Evolutionary conservation across 331 rosid genomes (phyloP), one percentile per base, ranked within the genome.

Genomic region (Prunus yedoensis): DNA sequence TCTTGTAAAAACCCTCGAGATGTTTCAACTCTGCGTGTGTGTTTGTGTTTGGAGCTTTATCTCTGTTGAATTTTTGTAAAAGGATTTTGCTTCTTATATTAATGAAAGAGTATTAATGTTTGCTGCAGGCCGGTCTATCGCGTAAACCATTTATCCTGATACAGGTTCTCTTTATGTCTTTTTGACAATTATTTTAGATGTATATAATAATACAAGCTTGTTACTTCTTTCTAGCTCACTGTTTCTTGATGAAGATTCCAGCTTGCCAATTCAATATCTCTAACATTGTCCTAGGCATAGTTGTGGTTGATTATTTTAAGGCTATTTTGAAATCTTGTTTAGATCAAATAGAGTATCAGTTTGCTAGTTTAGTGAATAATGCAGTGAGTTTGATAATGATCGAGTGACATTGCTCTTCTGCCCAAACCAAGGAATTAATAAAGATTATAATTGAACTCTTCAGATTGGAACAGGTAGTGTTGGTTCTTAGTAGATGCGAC

Each of bases 41-140:
- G 0, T 10, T 6, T 27, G 11, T 46, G 46, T 41, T 58, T 7
- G 17, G 18, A 70, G 65, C 57, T 62, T 54, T 43, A 20, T 71
- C 21, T 20, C 8, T 71, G 66, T 49, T 1, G 28, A 71, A 46
- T 21, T 41, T 23, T 10, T n/a, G 43, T 80, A 20, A 5, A 14
- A 71, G 54, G 54, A 59, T 51, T 56, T 50, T 10, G 20, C 53
- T 23, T 25, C 56, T 46, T 5, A 5, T 4, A 58, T 47, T 65
- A 81, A 80, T 74, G 63, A 59, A 71, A 5, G 32, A 57, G 27
- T 68, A 35, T 43, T 67, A 46, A 82, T 77, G 49, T 77, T 32
- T 79, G 27, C 80, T 90, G 91, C 92, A 91, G 98, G 97, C 89
- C 65, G 95, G 98, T 86, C 89, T 94, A 68, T 92, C 89, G 3